These are phyloP conservation scores for Pyrenochaeta sp. DNA, from an alignment of 2,329 filamentous ascomycete genomes.

Conservation along the genomic window DNA sequence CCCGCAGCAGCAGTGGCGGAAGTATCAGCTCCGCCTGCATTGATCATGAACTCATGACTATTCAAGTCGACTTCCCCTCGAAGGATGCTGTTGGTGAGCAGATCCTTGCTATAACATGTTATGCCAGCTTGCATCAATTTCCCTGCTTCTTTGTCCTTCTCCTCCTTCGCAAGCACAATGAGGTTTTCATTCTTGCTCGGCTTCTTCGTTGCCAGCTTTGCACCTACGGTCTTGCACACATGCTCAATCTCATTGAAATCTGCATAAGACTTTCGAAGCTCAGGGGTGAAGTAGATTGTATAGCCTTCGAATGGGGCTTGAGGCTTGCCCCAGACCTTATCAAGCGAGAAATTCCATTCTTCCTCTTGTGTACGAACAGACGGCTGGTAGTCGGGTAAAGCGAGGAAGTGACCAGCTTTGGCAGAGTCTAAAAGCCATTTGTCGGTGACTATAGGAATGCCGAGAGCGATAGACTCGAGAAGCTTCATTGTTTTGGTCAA, in stretches of 20 bases:
- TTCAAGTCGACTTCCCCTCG: conserved; percentile 53
- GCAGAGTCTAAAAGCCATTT: conserved; percentile 55
- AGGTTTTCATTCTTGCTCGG: conserved; percentile 29
- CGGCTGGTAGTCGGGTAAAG: conserved; percentile 46
- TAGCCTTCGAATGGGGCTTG: conserved; percentile 57
- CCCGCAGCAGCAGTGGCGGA: conserved; percentile 1
- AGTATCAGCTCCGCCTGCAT: neutral
- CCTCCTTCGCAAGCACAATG: conserved; percentile 51
- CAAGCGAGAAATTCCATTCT: conserved; percentile 51
- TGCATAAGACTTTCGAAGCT: conserved; percentile 43
- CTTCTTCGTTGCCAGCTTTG: conserved; percentile 36
- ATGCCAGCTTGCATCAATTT: conserved; percentile 43
- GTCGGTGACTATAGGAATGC: conserved; percentile 57
- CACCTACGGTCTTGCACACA: conserved; percentile 51
- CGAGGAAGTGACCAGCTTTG: conserved; percentile 46
- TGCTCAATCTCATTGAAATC: conserved; percentile 51
- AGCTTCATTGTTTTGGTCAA: conserved; percentile 57
- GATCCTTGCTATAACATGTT: conserved; percentile 53
- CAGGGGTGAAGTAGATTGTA: conserved; percentile 58
- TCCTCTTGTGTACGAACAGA: conserved; percentile 43
- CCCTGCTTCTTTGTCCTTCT: conserved; percentile 48
- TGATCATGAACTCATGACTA: conserved; percentile 50
- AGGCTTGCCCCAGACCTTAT: conserved; percentile 42
- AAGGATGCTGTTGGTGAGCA: conserved; percentile 55
- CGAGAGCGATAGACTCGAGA: conserved; percentile 53